A percentile compares a stretch with the other conserved stretches of the same genome.
Evolutionary conservation across 108 stramenopile genomes (phyloP).

Genomic region (Conticribra guillardii): DNA sequence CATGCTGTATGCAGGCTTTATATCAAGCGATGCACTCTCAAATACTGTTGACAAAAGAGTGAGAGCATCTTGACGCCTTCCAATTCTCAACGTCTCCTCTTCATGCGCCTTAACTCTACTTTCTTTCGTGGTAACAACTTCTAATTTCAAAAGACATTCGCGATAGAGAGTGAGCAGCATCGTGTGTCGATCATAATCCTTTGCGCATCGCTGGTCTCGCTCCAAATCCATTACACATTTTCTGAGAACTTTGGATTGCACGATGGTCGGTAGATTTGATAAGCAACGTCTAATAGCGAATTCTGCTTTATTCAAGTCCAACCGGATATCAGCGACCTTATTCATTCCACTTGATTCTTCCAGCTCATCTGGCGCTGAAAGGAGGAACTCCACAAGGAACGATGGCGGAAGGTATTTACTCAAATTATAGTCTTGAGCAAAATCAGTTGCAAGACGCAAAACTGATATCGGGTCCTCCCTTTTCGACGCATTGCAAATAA

Average conservation of each 20-base stretch:
- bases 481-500: slow-evolving; percentile 41
- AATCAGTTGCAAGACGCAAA: slow-evolving; percentile 42
- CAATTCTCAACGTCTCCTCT: slow-evolving; percentile 62
- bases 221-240: slow-evolving; percentile 55
- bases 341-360: not conserved
- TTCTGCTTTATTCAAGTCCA: slow-evolving; percentile 44
- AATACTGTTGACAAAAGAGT: slow-evolving; percentile 75
- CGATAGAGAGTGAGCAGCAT: slow-evolving; percentile 65
- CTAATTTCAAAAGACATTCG: slow-evolving; percentile 41
- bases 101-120: slow-evolving; percentile 34
- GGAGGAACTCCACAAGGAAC: slow-evolving; percentile 37
- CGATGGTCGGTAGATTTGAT: slow-evolving; percentile 31
- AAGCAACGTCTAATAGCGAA: slow-evolving; percentile 39
- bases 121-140: slow-evolving; percentile 38
- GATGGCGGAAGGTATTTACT: slow-evolving; percentile 36
- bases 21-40: slow-evolving; percentile 40
- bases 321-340: slow-evolving; percentile 35
- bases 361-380: slow-evolving; percentile 23
- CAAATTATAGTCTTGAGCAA: slow-evolving; percentile 24
- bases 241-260: slow-evolving; percentile 50
- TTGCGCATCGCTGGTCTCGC: slow-evolving; percentile 8
- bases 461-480: slow-evolving; percentile 9
- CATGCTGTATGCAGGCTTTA: slow-evolving; percentile 61
- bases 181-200: slow-evolving; percentile 72
- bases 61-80: slow-evolving; percentile 76